A percentile compares a stretch with the other conserved stretches of the same genome.
Conservation (phyloP, 306 rosid genomes). For the Cucurbita moschata region DNA sequence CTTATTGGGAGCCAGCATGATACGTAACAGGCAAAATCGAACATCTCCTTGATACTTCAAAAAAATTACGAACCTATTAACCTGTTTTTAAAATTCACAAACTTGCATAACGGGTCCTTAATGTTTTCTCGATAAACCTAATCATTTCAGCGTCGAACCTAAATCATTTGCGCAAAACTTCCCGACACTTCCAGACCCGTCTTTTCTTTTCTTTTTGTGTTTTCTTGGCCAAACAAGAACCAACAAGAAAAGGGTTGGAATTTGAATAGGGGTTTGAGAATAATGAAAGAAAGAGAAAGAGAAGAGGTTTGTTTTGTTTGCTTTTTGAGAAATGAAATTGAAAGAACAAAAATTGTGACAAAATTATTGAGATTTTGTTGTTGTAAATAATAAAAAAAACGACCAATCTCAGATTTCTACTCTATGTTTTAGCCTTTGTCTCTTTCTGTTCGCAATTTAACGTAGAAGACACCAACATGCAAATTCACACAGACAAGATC, state of each 20-base stretch:
- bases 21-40: too few species aligned
- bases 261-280: slow-evolving; percentile 8
- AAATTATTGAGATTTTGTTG: slow-evolving; percentile 48
- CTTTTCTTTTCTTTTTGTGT: too few species aligned
- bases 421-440: slow-evolving; percentile 35
- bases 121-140: too few species aligned
- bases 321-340: not conserved
- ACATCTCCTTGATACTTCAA: too few species aligned
- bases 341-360: slow-evolving; percentile 12
- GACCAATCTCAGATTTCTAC: slow-evolving; percentile 19
- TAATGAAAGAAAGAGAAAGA: slow-evolving; percentile 2
- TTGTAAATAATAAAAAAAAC: slow-evolving; percentile 19
- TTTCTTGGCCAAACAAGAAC: not conserved
- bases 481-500: not conserved
- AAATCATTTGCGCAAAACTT: too few species aligned
- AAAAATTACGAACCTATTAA: too few species aligned
- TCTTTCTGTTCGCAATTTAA: slow-evolving; percentile 7
- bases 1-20: too few species aligned
- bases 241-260: not conserved
- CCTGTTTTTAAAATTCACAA: too few species aligned
- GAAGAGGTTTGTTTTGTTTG: not conserved
- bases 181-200: not conserved
- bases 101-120: too few species aligned
- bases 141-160: too few species aligned
- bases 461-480: not conserved